These are phyloP conservation scores for Syzygium aqueum DNA, from an alignment of 345 rosid genomes.

Conservation along the genomic window DNA sequence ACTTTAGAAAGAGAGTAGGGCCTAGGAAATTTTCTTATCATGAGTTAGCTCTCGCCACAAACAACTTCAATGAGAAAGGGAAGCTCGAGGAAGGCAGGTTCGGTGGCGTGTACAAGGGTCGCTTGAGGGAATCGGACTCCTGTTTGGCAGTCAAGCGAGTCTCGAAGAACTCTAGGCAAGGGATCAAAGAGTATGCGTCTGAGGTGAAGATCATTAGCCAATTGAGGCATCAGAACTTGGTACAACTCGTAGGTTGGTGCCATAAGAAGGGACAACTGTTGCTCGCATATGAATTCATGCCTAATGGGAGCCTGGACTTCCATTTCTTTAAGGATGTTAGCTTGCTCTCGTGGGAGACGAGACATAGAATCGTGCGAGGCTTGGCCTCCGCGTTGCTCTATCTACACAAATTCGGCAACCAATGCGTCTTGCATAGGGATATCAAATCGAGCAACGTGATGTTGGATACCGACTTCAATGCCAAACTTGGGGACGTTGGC, in stretches of 20 bases:
- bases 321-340: constrained; percentile 8
- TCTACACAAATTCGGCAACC: constrained; percentile 13
- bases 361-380: constrained; percentile 10
- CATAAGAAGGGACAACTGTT: constrained; percentile 18
- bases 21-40: constrained; percentile 12
- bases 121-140: background rate
- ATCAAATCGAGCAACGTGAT: constrained; percentile 20
- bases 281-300: constrained; percentile 21
- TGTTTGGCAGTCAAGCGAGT: constrained; percentile 14
- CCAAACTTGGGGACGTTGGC: constrained; percentile 28
- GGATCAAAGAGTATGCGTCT: constrained; percentile 12
- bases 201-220: constrained; percentile 26
- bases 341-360: constrained; percentile 10
- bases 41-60: constrained; percentile 13
- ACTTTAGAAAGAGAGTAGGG: background rate
- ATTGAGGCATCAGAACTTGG: constrained; percentile 24
- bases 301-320: constrained; percentile 5
- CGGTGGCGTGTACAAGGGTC: constrained; percentile 18
- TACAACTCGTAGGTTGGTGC: constrained; percentile 30
- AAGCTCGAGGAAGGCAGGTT: constrained; percentile 26
- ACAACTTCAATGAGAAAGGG: constrained; percentile 9
- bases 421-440: constrained; percentile 16
- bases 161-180: constrained; percentile 1
- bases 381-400: constrained; percentile 18
- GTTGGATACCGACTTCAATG: constrained; percentile 14